Conservation (phyloP, 768 basidiomycete species). For the Leccinum arenicola region DNA sequence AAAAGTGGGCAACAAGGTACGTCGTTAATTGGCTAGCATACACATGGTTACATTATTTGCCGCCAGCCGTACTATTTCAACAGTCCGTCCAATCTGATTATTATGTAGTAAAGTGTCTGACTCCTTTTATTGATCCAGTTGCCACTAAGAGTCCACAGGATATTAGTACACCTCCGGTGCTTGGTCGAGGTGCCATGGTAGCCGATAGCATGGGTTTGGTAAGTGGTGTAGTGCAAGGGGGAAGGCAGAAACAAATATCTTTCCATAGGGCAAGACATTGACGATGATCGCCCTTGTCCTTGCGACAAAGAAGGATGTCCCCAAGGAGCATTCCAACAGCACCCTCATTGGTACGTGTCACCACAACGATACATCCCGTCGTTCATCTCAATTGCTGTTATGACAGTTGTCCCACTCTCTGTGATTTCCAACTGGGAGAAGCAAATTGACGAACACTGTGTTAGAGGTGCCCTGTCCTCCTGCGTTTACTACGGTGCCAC, state of each 20-base stretch:
- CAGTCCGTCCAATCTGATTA: constrained; percentile 36
- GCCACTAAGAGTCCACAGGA: constrained; percentile 81
- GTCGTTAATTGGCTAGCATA: constrained; percentile 8
- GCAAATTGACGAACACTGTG: constrained; percentile 74
- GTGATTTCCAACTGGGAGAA: constrained; percentile 88
- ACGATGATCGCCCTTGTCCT: constrained; percentile 82
- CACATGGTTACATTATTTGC: not conserved
- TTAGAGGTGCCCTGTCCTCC: constrained; percentile 45
- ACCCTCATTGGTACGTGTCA: constrained; percentile 72
- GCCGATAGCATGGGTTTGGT: constrained; percentile 88
- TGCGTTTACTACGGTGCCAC: constrained; percentile 72
- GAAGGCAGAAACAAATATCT: constrained; percentile 4
- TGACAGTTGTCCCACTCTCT: constrained; percentile 74
- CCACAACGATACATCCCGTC: not conserved
- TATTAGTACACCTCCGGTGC: constrained; percentile 44
- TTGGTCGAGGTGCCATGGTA: constrained; percentile 84
- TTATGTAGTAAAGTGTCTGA: constrained; percentile 2
- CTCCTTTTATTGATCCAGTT: constrained; percentile 39
- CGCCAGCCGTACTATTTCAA: constrained; percentile 66
- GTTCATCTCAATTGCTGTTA: constrained; percentile 3
- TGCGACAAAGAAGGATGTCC: constrained; percentile 67
- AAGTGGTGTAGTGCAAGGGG: not conserved
- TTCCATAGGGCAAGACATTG: constrained; percentile 77
- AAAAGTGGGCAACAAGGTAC: constrained; percentile 53
- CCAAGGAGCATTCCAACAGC: constrained; percentile 53